Conservation (phyloP, 2,329 filamentous ascomycete genomes). For the Teratosphaeria nubilosa region DNA sequence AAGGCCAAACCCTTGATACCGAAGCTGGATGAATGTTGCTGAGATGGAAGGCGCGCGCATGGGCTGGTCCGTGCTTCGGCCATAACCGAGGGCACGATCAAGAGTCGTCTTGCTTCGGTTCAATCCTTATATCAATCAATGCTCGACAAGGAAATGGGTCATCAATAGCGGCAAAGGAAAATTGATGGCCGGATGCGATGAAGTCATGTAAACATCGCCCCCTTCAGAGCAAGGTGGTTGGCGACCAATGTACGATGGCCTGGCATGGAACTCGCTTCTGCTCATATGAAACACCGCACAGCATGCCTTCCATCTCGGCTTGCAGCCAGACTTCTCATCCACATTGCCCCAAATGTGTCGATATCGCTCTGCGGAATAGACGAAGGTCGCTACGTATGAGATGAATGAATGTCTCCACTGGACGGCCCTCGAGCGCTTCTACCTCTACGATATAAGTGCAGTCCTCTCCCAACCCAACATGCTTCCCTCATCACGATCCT, state of each 20-base stretch:
- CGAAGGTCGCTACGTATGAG: neutral
- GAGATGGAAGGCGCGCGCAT: neutral
- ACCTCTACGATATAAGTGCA: neutral
- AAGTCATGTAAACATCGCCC: neutral
- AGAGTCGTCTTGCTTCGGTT: neutral
- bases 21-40: neutral
- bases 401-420: neutral
- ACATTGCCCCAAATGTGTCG: neutral
- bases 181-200: neutral
- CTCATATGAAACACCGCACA: neutral
- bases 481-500: neutral
- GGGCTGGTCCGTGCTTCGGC: neutral
- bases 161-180: neutral
- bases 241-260: neutral
- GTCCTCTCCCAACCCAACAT: neutral
- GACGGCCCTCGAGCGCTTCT: neutral
- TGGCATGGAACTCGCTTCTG: neutral
- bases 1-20: neutral
- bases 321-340: neutral
- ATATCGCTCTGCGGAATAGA: neutral
- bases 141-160: neutral
- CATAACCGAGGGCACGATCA: neutral
- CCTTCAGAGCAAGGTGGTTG: neutral
- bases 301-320: neutral
- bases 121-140: neutral